Evolutionary conservation across 495 filamentous ascomycete genomes (phyloP).

Genomic region (Wilcoxina mikolae): DNA sequence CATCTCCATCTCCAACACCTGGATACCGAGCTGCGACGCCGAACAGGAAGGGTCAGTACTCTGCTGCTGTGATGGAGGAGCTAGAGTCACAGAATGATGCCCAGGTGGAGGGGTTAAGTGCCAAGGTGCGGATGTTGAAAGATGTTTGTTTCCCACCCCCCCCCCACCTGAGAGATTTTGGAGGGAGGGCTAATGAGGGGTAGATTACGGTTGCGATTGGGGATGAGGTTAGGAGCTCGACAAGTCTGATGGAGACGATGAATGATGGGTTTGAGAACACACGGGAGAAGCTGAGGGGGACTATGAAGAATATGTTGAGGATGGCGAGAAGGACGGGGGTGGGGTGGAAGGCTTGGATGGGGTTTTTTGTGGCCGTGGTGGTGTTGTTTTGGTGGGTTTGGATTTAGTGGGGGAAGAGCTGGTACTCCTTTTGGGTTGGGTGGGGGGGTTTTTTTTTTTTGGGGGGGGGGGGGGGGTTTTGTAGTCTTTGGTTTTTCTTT

Average conservation of each 20-base stretch:
- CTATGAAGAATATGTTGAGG: slow-evolving; percentile 90
- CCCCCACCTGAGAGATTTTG: neutral
- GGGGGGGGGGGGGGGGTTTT: too few species aligned
- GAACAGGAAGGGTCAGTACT: slow-evolving; percentile 66
- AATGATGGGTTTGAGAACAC: slow-evolving; percentile 85
- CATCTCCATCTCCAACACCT: neutral
- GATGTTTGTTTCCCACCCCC: slow-evolving; percentile 45
- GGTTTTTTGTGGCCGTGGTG: slow-evolving; percentile 68
- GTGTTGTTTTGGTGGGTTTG: slow-evolving; percentile 81
- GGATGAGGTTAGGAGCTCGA: slow-evolving; percentile 78
- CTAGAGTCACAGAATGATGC: slow-evolving; percentile 90
- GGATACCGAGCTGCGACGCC: slow-evolving; percentile 47
- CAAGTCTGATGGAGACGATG: slow-evolving; percentile 71
- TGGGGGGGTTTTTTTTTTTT: too few species aligned
- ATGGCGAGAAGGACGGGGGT: slow-evolving; percentile 92
- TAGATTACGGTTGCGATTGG: slow-evolving; percentile 88
- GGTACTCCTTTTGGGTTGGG: too few species aligned
- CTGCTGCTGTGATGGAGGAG: slow-evolving; percentile 79
- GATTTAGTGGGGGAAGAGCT: slow-evolving; percentile 29
- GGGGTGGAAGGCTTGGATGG: slow-evolving; percentile 84
- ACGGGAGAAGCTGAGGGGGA: slow-evolving; percentile 60
- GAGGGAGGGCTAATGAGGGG: neutral
- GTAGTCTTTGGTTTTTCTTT: too few species aligned
- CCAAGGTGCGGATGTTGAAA: slow-evolving; percentile 84
- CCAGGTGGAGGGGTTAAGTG: slow-evolving; percentile 75